Evolutionary conservation across 768 basidiomycete species (phyloP), one percentile per base, ranked within the genome.

Genomic region (Baorangia bicolor): DNA sequence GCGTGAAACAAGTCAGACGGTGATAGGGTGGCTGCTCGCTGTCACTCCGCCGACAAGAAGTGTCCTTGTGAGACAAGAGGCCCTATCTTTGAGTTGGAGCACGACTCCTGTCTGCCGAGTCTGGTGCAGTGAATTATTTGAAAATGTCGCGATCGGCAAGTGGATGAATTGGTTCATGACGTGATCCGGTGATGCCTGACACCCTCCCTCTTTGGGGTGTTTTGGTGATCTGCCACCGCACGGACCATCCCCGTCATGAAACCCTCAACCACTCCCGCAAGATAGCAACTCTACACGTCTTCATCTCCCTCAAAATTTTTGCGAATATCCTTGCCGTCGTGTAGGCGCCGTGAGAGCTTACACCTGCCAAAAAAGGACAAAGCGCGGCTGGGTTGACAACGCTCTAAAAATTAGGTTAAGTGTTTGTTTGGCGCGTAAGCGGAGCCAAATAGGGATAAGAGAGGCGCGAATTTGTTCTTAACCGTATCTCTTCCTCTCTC

Each of bases 401-500:
- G 18, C 13, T 10, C 51, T 5, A 52, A 56, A 43, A 58, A 70
- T 72, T 70, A 66, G 71, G 72, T 72, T 55, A 73, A 52, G 46
- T 70, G 61, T 64, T 72, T 71, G 70, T 72, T 72, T 73, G 72
- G 72, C 71, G 65, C 68, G 60, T 71, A 67, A 70, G 70, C 70
- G 70, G 70, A 72, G 69, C 72, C 73, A 73, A 73, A 75, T 72
- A 75, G 59, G 71, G 72, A 74, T 74, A 74, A 73, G 69, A 74
- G 66, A 64, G 64, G 64, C 68, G 68, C 64, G 63, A 72, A 75
- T 72, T 69, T 64, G 62, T 59, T 64, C 61, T 55, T 57, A 48
- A 67, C 67, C 63, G 59, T 72, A 73, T 71, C 79, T 74, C 75
- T 71, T 65, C 78, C 79, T 77, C 80, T 73, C 64, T 80, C 81